Evolutionary conservation across 2,329 filamentous ascomycete genomes (phyloP).

Genomic region (Cyphellophora attinorum): DNA sequence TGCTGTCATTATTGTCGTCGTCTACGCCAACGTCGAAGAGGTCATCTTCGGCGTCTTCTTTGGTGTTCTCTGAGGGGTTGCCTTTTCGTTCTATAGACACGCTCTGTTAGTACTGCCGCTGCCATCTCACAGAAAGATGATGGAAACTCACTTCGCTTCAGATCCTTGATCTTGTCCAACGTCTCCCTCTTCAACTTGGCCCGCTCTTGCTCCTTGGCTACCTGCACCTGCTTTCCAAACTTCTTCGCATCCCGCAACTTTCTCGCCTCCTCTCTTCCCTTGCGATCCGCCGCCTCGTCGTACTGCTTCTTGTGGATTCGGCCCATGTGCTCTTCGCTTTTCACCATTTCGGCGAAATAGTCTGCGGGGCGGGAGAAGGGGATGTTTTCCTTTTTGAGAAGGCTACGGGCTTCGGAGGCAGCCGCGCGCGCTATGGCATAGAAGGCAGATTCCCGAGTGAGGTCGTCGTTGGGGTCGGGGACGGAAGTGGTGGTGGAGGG

Average conservation of each 20-base stretch:
- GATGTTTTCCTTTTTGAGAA: conserved; percentile 71
- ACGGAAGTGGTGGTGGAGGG: conserved; percentile 55
- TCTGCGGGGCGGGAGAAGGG: conserved; percentile 83
- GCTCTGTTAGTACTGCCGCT: conserved; percentile 8
- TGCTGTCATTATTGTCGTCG: conserved; percentile 21
- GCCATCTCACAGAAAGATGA: no score
- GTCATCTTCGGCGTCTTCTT: conserved; percentile 67
- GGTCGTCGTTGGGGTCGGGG: conserved; percentile 78
- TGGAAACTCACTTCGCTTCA: conserved; percentile 77
- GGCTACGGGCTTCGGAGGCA: conserved; percentile 60
- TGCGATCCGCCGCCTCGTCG: conserved; percentile 85
- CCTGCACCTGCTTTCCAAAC: conserved; percentile 96
- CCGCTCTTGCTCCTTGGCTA: conserved; percentile 89
- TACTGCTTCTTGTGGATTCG: conserved; percentile 89
- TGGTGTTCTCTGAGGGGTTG: conserved; percentile 50
- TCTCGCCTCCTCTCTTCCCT: conserved; percentile 81
- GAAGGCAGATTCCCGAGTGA: conserved; percentile 85
- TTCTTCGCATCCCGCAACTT: conserved; percentile 95
- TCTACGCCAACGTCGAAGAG: conserved; percentile 44
- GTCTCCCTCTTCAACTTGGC: conserved; percentile 87
- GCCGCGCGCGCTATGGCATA: conserved; percentile 82
- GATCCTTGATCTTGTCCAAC: conserved; percentile 83
- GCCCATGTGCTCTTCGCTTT: conserved; percentile 96
- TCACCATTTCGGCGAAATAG: conserved; percentile 99
- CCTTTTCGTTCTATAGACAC: conserved; percentile 68